Base-by-base conservation (phyloP, 495 filamentous ascomycete species). In the Xylona heveae region DNA sequence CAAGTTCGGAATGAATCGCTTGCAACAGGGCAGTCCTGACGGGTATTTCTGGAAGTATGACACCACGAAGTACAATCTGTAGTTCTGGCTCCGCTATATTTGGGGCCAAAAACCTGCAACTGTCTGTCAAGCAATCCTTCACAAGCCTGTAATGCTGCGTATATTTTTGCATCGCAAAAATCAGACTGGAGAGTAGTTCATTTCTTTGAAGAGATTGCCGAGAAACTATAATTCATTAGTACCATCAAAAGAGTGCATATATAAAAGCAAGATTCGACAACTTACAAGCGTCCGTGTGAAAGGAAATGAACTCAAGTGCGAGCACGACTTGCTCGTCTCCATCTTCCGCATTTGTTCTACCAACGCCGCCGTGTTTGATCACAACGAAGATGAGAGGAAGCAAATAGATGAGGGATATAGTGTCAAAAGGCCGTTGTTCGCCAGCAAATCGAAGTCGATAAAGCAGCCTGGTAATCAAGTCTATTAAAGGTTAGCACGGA, bases 91-190 rank as follows among this genome's bases (percentile, higher is more conserved):
- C 37, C 36, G 42, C 69, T 31, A 93, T 80, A 30, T 78, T 85
- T 1, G 70, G 62, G 1, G 81, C 69, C 30, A 93, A 61, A 34
- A 68, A 81, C 33, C 80, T 67, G 40, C 77, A 75, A 45, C 88
- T 64, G 50, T 93, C 81, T 18, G 70, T 58, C 28, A 97, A 60
- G 39, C 79, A 90, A 49, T 95, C 90, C 48, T 90, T 92, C 49
- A 93, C 68, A 22, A 80, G 52, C 50, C 88, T 91, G 55, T 93
- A 93, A 49, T 95, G 90, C 34, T 90, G 78, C 25, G 68, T 76
- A 48, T 85, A 94, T 41, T 59, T 64, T 42, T 90, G 80, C 79
- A 95, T 91, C 2, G 79, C 73, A 3, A 53, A 57, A 19, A 92
- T 71, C 16, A 94, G 54, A 1, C 66, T 59, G 6, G 60, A 45